These are phyloP conservation scores for Neurospora africana DNA, from an alignment of 495 filamentous ascomycete genomes.

Conservation along the genomic window DNA sequence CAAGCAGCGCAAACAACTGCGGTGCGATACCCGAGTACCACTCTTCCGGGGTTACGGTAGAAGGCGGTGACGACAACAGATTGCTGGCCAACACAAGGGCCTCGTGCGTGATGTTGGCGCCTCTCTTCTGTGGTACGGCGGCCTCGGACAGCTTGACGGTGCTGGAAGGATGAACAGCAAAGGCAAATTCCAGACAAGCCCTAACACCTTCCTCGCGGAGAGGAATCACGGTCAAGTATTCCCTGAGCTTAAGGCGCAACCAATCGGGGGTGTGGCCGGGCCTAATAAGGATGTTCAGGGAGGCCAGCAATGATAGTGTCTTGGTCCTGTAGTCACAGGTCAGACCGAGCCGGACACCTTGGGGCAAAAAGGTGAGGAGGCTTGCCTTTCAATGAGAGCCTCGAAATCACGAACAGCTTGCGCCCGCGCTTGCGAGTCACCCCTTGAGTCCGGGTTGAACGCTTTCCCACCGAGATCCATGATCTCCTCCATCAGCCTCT, in stretches of 20 bases:
- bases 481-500: conserved; percentile 22
- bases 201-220: conserved; percentile 56
- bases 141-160: conserved; percentile 28
- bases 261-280: conserved; percentile 33
- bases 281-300: conserved; percentile 37
- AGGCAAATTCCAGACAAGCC: conserved; percentile 60
- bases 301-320: conserved; percentile 33
- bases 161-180: conserved; percentile 45
- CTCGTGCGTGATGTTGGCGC: conserved; percentile 61
- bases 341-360: conserved; percentile 10
- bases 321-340: conserved; percentile 28
- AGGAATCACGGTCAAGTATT: conserved; percentile 50
- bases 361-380: neutral
- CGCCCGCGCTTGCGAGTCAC: conserved; percentile 17
- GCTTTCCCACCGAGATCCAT: conserved; percentile 29
- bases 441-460: conserved; percentile 26
- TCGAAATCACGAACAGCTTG: conserved; percentile 22
- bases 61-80: conserved; percentile 53
- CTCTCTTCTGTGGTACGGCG: conserved; percentile 33
- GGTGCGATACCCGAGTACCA: conserved; percentile 58
- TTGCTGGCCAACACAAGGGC: conserved; percentile 56
- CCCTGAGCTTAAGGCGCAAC: conserved; percentile 43
- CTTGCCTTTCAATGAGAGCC: conserved; percentile 33
- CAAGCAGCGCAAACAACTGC: conserved; percentile 57
- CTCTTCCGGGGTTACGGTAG: conserved; percentile 39